phyloP scores from a whole-genome alignment of 805 yeast species.

The Cyberlindnera euphorbiiphila region DNA sequence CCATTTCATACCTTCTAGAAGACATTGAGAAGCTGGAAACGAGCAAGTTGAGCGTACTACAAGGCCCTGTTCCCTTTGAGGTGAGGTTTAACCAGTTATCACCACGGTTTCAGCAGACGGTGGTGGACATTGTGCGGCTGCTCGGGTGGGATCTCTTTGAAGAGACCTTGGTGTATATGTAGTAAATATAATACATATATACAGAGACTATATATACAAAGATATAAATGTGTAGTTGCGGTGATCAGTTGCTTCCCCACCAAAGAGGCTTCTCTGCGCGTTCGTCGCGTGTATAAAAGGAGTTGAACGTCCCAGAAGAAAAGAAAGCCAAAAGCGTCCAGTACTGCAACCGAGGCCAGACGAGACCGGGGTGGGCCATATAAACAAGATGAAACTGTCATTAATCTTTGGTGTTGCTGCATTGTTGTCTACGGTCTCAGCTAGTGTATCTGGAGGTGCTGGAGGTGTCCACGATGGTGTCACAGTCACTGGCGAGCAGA shows the following conservation, averaged over 20 bases:
- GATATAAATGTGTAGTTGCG: not conserved
- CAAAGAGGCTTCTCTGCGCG: too few species aligned
- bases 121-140: conserved; percentile 7
- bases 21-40: not conserved
- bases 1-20: not conserved
- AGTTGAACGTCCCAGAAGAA: too few species aligned
- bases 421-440: not conserved
- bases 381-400: too few species aligned
- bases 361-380: too few species aligned
- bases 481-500: not conserved
- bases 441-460: too few species aligned
- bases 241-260: too few species aligned
- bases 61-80: not conserved
- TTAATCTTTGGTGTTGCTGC: not conserved
- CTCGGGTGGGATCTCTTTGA: conserved; percentile 13
- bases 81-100: conserved; percentile 1
- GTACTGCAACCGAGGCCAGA: too few species aligned
- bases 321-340: too few species aligned
- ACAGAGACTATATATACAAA: not conserved
- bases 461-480: too few species aligned
- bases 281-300: not conserved
- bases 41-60: conserved; percentile 1
- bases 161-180: conserved; percentile 3
- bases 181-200: not conserved
- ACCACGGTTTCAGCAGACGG: conserved; percentile 4